A percentile compares a stretch with the other conserved stretches of the same genome.
phyloP scores from a whole-genome alignment of 1,139 yeast species.

The Arxiozyma heterogenica region DNA sequence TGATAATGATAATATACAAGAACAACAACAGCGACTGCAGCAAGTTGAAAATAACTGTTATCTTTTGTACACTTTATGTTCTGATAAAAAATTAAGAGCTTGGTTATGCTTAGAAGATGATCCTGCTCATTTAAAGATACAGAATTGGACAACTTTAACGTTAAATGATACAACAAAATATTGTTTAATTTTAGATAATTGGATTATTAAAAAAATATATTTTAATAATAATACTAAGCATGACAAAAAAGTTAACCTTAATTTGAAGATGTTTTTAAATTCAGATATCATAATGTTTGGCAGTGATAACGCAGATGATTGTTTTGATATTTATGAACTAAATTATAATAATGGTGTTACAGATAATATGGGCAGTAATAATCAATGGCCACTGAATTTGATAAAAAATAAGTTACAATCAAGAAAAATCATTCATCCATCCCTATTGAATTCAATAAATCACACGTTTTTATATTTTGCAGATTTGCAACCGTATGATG shows the following conservation, averaged over 20 bases:
- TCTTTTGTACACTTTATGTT: constrained; percentile 48
- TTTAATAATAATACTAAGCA: background rate
- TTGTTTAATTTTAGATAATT: constrained; percentile 50
- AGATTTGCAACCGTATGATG: constrained; percentile 27
- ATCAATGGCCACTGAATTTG: constrained; percentile 6
- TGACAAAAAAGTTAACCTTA: constrained; percentile 23
- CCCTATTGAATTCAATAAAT: constrained; percentile 29
- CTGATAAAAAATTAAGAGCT: constrained; percentile 48
- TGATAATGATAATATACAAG: background rate
- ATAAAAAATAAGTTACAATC: constrained; percentile 22
- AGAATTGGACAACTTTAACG: constrained; percentile 50
- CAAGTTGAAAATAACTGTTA: constrained; percentile 6
- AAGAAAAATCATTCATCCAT: constrained; percentile 18
- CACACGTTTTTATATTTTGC: constrained; percentile 27
- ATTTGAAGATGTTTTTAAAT: constrained; percentile 11
- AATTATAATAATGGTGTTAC: constrained; percentile 19
- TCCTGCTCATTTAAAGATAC: constrained; percentile 44
- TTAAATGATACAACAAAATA: constrained; percentile 34
- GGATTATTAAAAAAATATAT: constrained; percentile 16
- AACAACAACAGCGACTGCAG: background rate
- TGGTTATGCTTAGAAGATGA: constrained; percentile 67
- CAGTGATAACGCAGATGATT: constrained; percentile 34
- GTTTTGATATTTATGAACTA: constrained; percentile 40
- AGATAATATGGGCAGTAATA: background rate
- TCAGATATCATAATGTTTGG: constrained; percentile 53